These are phyloP conservation scores for Pseudoperonospora humuli DNA, from an alignment of 352 stramenopile species.

Conservation along the genomic window DNA sequence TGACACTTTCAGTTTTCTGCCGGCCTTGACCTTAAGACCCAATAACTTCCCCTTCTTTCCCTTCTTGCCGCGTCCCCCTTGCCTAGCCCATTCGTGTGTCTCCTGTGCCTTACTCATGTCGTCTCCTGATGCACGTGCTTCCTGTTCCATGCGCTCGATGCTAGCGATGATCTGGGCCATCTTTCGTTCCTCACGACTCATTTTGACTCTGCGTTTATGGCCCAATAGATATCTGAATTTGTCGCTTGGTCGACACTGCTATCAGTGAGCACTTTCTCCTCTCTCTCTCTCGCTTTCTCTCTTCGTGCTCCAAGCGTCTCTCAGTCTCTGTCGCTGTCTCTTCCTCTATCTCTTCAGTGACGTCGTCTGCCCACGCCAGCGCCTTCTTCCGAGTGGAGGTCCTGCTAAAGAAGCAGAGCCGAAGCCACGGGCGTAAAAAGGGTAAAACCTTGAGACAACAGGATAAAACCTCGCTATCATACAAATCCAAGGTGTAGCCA, in stretches of 20 bases:
- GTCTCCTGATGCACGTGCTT: conserved; percentile 19
- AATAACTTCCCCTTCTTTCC: conserved; percentile 24
- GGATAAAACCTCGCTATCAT: conserved; percentile 16
- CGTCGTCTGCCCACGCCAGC: conserved; percentile 3
- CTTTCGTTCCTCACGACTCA: conserved; percentile 71
- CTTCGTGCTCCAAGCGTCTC: background rate
- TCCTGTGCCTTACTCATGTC: conserved; percentile 14
- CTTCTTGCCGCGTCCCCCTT: conserved; percentile 22
- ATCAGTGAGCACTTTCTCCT: too few species aligned
- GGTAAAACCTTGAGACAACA: conserved; percentile 13
- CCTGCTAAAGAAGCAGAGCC: conserved; percentile 3
- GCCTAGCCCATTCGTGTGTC: conserved; percentile 15
- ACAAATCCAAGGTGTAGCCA: conserved; percentile 13
- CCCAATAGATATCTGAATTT: too few species aligned
- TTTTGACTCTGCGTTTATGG: conserved; percentile 12
- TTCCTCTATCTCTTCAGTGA: conserved; percentile 1
- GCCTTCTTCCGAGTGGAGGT: conserved; percentile 27
- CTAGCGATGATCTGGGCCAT: conserved; percentile 75
- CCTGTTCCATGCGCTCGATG: conserved; percentile 74
- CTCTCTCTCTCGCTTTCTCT: background rate
- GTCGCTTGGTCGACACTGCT: too few species aligned
- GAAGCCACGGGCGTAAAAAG: background rate
- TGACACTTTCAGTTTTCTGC: conserved; percentile 34
- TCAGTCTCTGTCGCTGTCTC: background rate
- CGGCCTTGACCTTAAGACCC: conserved; percentile 22